A percentile compares a stretch with the other conserved stretches of the same genome.
These are phyloP conservation scores for Penicillium aurantiogriseum DNA, from an alignment of 2,329 filamentous ascomycete species.

Conservation along the genomic window DNA sequence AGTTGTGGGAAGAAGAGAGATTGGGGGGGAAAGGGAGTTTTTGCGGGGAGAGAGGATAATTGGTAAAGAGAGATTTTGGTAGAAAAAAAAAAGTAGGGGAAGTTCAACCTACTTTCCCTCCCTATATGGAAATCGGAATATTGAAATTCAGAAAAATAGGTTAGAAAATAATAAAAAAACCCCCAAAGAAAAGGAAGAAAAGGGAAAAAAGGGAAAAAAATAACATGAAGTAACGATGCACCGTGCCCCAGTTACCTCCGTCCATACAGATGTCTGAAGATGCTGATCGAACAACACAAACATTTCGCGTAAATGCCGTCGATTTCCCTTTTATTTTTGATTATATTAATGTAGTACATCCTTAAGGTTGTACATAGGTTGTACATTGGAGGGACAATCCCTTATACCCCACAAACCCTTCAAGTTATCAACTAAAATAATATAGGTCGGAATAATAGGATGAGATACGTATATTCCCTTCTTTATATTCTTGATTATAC, in stretches of 20 bases:
- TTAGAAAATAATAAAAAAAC: neutral
- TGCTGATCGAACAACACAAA: conserved; percentile 11
- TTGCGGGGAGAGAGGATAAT: neutral
- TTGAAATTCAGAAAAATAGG: neutral
- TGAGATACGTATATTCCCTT: neutral
- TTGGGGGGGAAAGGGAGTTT: neutral
- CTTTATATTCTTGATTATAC: neutral
- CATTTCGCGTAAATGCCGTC: neutral
- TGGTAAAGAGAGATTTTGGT: neutral
- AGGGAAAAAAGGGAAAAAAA: neutral
- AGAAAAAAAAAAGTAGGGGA: neutral
- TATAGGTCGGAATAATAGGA: neutral
- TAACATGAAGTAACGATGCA: conserved; percentile 14
- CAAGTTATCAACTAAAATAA: neutral
- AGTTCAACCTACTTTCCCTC: neutral
- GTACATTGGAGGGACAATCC: neutral
- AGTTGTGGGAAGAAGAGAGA: neutral
- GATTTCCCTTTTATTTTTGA: neutral
- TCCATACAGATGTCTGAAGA: conserved; percentile 14
- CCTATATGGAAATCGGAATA: neutral
- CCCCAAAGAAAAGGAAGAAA: neutral
- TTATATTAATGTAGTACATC: neutral
- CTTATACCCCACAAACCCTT: conserved; percentile 1
- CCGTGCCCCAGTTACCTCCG: conserved; percentile 2
- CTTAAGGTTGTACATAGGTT: neutral